Conservation (phyloP, 805 yeast genomes). For the Komagataella kurtzmanii region DNA sequence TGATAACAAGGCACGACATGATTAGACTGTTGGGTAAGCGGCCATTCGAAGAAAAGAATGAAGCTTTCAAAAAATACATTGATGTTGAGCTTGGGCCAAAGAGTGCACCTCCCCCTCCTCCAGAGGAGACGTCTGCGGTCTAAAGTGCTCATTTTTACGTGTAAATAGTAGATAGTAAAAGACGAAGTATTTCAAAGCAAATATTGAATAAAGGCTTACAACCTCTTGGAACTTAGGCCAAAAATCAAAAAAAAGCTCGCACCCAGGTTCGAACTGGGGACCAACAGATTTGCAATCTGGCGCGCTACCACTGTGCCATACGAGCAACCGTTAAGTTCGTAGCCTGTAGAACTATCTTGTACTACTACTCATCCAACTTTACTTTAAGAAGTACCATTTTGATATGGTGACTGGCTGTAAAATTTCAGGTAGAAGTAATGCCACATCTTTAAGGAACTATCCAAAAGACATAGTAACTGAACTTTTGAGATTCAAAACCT, state of each 20-base stretch:
- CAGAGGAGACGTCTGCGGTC: not conserved
- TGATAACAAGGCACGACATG: conserved; percentile 75
- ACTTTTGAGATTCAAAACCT: no score
- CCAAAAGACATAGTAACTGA: no score
- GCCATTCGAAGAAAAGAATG: conserved; percentile 68
- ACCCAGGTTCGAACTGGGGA: conserved; percentile 95
- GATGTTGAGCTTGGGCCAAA: conserved; percentile 14
- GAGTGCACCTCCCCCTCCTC: not conserved
- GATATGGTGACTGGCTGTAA: no score
- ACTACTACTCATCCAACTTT: not conserved
- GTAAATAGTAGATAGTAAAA: not conserved
- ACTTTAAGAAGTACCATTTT: no score
- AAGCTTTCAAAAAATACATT: conserved; percentile 82
- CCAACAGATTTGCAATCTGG: conserved; percentile 98
- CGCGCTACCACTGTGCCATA: conserved; percentile 97
- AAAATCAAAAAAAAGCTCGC: conserved; percentile 43
- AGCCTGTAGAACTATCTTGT: no score
- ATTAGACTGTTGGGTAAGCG: conserved; percentile 62
- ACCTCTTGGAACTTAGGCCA: no score
- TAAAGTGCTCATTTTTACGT: no score
- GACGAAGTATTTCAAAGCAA: no score
- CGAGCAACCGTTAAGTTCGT: not conserved
- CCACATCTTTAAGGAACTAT: no score
- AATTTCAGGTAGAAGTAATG: no score
- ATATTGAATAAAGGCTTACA: no score